Evolutionary conservation across 2,329 filamentous ascomycete species (phyloP).

Genomic region (Fusarium globosum): DNA sequence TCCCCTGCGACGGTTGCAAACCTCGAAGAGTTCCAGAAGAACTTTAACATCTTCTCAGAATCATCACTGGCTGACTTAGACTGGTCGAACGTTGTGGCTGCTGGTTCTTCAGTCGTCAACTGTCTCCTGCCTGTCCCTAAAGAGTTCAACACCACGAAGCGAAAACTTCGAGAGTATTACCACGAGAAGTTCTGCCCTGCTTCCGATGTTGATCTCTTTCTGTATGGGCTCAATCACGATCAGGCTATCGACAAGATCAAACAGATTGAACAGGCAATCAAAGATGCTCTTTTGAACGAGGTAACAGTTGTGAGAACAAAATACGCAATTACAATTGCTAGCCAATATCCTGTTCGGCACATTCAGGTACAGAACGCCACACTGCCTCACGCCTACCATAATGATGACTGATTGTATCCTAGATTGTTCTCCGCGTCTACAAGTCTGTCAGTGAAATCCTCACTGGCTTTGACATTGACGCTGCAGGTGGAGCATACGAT

Average conservation of each 20-base stretch:
- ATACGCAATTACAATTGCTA: constrained; percentile 86
- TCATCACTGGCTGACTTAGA: constrained; percentile 79
- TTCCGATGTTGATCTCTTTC: constrained; percentile 87
- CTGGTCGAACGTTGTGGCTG: constrained; percentile 85
- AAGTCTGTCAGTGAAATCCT: constrained; percentile 86
- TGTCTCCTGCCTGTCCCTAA: constrained; percentile 77
- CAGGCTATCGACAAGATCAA: constrained; percentile 86
- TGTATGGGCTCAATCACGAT: constrained; percentile 82
- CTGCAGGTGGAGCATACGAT: constrained; percentile 83
- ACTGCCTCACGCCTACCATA: not conserved
- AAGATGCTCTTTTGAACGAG: constrained; percentile 82
- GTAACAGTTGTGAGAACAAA: constrained; percentile 87
- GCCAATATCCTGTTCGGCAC: constrained; percentile 84
- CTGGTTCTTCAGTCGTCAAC: constrained; percentile 84
- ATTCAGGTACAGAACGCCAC: constrained; percentile 63
- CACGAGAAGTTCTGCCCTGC: constrained; percentile 84
- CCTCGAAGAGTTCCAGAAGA: constrained; percentile 78
- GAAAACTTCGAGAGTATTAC: constrained; percentile 76
- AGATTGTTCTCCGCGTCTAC: constrained; percentile 88
- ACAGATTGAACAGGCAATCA: constrained; percentile 79
- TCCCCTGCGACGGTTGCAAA: constrained; percentile 75
- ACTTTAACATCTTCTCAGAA: constrained; percentile 86
- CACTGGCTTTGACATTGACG: constrained; percentile 90
- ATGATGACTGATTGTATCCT: constrained; percentile 12
- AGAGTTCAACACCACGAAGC: constrained; percentile 70